Base-by-base conservation (phyloP, 129 eudicot genomes). In the Helianthus tuberosus region DNA sequence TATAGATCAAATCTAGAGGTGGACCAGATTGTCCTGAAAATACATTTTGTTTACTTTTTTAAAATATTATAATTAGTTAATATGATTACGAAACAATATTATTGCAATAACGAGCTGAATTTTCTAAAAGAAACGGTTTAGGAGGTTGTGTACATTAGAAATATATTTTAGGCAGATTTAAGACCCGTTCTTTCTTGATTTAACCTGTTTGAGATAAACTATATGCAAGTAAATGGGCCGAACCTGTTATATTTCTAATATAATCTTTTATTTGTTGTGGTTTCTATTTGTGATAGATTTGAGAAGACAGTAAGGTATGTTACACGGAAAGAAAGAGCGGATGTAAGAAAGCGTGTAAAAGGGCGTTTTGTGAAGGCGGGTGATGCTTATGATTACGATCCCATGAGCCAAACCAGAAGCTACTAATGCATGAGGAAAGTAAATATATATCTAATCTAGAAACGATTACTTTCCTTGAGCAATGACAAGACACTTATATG, bases 321-420 rank as follows among this genome's bases (percentile, higher is more conserved):
- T 16, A 84, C 96, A 35, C 87, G 96, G 75, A 90, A 90, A 77
- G 93, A 90, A 49, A 85, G 93, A 85, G 93, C 93, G 25, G 96
- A 90, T 66, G 89, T 87, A 35, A 83, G 96, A 73, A 87, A 75
- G 84, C 87, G 96, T 7, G 96, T 90, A 62, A 90, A 90, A 82
- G 96, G 96, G 52, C 91, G 96, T 14, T 90, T 90, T 76, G 87
- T 90, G 43, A 90, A 90, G 83, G 93, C 91, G 1, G 93, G 96
- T 52, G 96, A 90, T 58, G 85, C 87, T 39, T 90, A 80, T 55
- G 96, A 90, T 69, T 90, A 90, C 73, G 96, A 90, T 70, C 96
- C 96, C 14, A 46, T 90, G 81, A 81, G 75, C 67, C 76, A 81
- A 74, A 87, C 87, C n/a, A 77, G 87, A 77, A 87, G 93, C 86